phyloP scores from a whole-genome alignment of 2,329 filamentous ascomycete genomes.

The Monosporascus sp. region DNA sequence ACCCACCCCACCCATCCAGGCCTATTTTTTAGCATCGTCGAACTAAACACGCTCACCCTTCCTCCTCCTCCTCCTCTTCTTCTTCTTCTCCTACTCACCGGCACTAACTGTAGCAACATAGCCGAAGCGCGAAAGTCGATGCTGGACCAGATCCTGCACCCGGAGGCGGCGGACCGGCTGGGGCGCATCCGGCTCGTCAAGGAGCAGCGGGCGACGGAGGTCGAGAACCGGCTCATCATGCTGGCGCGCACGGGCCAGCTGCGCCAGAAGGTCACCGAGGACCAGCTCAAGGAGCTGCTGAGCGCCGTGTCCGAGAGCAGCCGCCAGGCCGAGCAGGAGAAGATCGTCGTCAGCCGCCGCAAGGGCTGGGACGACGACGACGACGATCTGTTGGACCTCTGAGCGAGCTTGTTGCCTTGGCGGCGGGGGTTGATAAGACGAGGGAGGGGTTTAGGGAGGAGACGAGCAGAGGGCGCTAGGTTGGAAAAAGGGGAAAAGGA shows the following conservation, averaged over 20 bases:
- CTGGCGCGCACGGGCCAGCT: constrained; percentile 85
- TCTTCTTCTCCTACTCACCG: too few species aligned
- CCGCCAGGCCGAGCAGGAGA: constrained; percentile 54
- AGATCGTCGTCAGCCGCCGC: constrained; percentile 79
- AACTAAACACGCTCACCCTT: too few species aligned
- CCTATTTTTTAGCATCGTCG: neutral
- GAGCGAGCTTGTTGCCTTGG: constrained; percentile 8
- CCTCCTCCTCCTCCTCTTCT: too few species aligned
- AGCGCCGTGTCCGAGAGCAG: constrained; percentile 76
- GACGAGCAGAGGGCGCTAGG: constrained; percentile 5
- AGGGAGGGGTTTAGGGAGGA: neutral
- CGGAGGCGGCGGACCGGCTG: constrained; percentile 86
- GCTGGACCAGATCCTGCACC: constrained; percentile 88
- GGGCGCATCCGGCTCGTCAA: constrained; percentile 95
- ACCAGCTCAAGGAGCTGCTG: constrained; percentile 87
- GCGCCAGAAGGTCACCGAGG: constrained; percentile 80
- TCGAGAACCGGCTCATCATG: constrained; percentile 91
- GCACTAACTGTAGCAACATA: neutral
- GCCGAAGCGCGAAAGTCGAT: constrained; percentile 71
- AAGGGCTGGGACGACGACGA: constrained; percentile 85
- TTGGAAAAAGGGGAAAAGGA: constrained; percentile 1
- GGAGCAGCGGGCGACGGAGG: constrained; percentile 78
- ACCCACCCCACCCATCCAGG: neutral
- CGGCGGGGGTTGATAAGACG: neutral
- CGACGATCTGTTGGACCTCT: constrained; percentile 66